phyloP scores from a whole-genome alignment of 2,329 filamentous ascomycete genomes.

The Phyllosticta citriasiana region DNA sequence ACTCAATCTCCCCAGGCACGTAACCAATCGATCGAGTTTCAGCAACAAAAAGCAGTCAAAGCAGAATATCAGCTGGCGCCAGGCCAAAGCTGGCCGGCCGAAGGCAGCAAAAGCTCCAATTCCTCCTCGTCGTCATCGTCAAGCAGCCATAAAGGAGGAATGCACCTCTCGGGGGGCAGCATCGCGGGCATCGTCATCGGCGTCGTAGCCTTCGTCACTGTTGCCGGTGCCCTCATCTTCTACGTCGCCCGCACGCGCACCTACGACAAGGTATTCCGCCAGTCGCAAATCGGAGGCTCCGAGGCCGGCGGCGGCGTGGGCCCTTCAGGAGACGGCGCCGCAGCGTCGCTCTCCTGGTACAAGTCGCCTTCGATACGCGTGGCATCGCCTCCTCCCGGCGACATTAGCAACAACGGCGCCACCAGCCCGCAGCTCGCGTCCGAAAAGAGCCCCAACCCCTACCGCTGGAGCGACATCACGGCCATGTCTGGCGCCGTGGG shows the following conservation, averaged over 20 bases:
- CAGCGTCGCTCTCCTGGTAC: neutral
- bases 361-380: neutral
- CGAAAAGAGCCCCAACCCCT: constrained; percentile 1
- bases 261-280: constrained; percentile 11
- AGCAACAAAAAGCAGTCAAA: constrained; percentile 14
- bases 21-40: neutral
- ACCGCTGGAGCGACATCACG: constrained; percentile 7
- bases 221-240: constrained; percentile 54
- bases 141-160: neutral
- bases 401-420: neutral
- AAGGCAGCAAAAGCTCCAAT: constrained; percentile 16
- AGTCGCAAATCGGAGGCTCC: neutral
- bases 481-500: neutral
- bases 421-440: neutral
- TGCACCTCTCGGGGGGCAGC: constrained; percentile 27
- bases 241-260: constrained; percentile 41
- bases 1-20: neutral
- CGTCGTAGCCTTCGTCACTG: constrained; percentile 50
- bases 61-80: constrained; percentile 23
- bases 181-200: constrained; percentile 51
- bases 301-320: neutral
- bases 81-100: constrained; percentile 30
- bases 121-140: constrained; percentile 2
- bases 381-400: constrained; percentile 1
- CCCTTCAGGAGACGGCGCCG: neutral